Evolutionary conservation across 73 alveolate genomes (phyloP), one percentile per base, ranked within the genome.

Genomic region (Breviolum minutum): DNA sequence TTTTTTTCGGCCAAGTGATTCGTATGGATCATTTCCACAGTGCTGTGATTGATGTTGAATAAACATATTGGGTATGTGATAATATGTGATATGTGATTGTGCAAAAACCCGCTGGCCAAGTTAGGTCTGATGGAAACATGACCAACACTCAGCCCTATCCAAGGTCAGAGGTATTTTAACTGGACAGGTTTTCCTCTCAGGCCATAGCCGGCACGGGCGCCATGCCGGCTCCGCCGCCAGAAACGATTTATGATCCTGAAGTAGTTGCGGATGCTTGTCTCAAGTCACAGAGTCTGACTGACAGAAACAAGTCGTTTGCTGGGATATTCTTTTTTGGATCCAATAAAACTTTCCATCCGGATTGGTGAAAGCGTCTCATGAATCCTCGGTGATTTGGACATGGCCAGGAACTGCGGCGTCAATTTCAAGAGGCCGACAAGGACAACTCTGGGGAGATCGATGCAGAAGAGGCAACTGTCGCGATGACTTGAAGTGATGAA

Each of bases 381-480:
- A 27, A 81, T 63, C 74, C 10, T 5, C n/a, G 54, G 32, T 73
- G 32, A 10, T 26, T 27, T n/a, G 29, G 54, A 16, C 66, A 32
- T 81, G 11, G 22, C 82, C 22, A 90, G 97, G 97, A 90, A 54
- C 77, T 90, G 74, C 87, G 97, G 87, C 87, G 87, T 29, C 97
- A 90, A 81, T 90, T 90, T n/a, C 87, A 90, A 32, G 88, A 76
- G 14, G 97, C 97, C 14, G 97, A 90, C 76, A 48, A 90, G 40
- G 97, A 90, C 22, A 87, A 87, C 32, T 90, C 97, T 19, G 97
- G 97, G 61, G 97, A 90, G 84, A 62, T 90, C 87, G 97, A 90
- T 60, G 87, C 97, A 30, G 19, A 48, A 63, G 97, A 90, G 97
- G 96, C 93, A 40, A 17, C n/a, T 68, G 17, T 1, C n/a, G 77